These are phyloP conservation scores for Calonectria montana DNA, from an alignment of 2,329 filamentous ascomycete species.

Conservation along the genomic window DNA sequence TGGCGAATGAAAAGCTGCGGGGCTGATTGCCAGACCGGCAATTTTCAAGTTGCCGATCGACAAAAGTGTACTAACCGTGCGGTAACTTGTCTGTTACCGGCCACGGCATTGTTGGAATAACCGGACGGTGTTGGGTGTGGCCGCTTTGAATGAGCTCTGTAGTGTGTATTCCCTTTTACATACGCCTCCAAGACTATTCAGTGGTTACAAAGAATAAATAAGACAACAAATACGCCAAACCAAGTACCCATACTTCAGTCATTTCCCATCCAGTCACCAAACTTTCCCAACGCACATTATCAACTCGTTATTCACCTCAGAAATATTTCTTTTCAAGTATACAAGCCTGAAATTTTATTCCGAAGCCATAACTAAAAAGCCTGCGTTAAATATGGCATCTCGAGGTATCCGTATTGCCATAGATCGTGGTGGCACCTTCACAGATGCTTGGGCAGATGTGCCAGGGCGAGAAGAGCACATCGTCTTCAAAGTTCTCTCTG, in stretches of 20 bases:
- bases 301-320: background rate
- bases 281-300: background rate
- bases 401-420: conserved; percentile 44
- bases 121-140: background rate
- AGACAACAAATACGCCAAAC: background rate
- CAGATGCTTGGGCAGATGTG: conserved; percentile 40
- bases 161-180: background rate
- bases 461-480: conserved; percentile 36
- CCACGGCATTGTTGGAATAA: background rate
- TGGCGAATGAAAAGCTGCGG: background rate
- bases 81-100: background rate
- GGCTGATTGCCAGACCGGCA: background rate
- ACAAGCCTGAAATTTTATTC: background rate
- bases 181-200: too few species aligned
- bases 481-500: conserved; percentile 48
- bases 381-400: conserved; percentile 29
- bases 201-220: background rate
- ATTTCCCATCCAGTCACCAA: background rate
- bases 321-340: background rate
- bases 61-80: background rate
- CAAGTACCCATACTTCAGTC: background rate
- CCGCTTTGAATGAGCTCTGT: background rate
- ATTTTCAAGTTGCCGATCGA: background rate
- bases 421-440: conserved; percentile 44
- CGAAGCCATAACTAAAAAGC: too few species aligned